Evolutionary conservation across 2,329 filamentous ascomycete species (phyloP).

Genomic region (Rutstroemia sydowiana): DNA sequence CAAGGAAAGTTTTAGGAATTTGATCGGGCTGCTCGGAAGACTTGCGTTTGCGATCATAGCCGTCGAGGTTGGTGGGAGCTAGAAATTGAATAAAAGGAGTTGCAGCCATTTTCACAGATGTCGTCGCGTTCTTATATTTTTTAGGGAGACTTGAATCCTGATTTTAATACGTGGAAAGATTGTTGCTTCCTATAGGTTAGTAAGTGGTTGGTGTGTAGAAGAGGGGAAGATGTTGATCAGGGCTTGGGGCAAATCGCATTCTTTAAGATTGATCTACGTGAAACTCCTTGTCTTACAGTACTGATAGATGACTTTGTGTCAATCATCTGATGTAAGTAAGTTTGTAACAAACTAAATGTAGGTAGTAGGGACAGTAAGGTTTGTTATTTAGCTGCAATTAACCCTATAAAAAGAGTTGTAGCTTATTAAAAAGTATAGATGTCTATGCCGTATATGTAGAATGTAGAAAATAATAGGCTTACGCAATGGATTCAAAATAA

Average conservation of each 20-base stretch:
- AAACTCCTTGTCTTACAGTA: neutral
- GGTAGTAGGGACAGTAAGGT: too few species aligned
- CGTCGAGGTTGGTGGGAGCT: conserved; percentile 41
- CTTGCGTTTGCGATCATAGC: conserved; percentile 36
- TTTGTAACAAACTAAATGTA: too few species aligned
- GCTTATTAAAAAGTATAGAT: too few species aligned
- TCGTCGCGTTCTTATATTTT: neutral
- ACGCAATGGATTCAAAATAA: neutral
- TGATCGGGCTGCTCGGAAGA: conserved; percentile 38
- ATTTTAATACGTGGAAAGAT: neutral
- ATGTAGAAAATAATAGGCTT: too few species aligned
- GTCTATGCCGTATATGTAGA: too few species aligned
- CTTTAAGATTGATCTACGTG: neutral
- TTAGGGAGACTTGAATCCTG: neutral
- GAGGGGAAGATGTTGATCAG: neutral
- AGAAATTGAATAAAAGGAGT: conserved; percentile 28
- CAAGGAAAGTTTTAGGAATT: conserved; percentile 50
- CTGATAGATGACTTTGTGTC: neutral
- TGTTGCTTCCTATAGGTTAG: neutral
- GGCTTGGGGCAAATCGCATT: neutral
- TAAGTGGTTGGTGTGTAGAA: neutral
- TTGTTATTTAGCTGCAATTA: too few species aligned
- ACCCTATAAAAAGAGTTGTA: too few species aligned
- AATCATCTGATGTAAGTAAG: too few species aligned
- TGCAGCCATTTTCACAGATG: conserved; percentile 8